A percentile compares a stretch with the other conserved stretches of the same genome.
Evolutionary conservation across 116 monocot genomes (phyloP).

Genomic region (Thalassia testudinum): DNA sequence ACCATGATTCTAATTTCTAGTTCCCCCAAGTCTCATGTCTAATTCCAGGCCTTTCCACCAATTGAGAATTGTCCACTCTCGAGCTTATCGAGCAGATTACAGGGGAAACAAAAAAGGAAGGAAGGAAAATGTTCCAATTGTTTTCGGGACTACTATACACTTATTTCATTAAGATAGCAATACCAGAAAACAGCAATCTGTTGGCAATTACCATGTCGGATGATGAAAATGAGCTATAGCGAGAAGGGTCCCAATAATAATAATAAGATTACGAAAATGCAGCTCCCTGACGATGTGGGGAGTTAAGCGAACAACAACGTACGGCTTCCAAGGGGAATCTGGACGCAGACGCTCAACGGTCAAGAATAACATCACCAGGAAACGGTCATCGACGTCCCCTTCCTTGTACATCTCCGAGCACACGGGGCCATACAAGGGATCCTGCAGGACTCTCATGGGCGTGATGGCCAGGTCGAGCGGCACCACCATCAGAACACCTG

Average conservation of each 20-base stretch:
- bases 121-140: background rate
- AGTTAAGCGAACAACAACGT: conserved; percentile 2
- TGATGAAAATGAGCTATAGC: background rate
- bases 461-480: conserved; percentile 93
- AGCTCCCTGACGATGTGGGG: background rate
- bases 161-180: background rate
- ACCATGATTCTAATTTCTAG: too few relatives aligned
- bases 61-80: too few relatives aligned
- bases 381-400: conserved; percentile 75
- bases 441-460: conserved; percentile 86
- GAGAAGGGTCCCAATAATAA: too few relatives aligned
- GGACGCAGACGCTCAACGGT: conserved; percentile 64
- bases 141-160: background rate
- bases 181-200: background rate
- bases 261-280: background rate
- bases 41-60: too few relatives aligned
- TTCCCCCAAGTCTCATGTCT: too few relatives aligned
- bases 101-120: too few relatives aligned
- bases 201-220: background rate
- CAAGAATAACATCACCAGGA: conserved; percentile 79
- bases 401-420: conserved; percentile 63
- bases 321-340: conserved; percentile 89
- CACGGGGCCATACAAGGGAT: conserved; percentile 47
- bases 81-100: too few relatives aligned
- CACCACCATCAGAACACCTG: conserved; percentile 76